Percentiles rank a stretch among this genome's conserved stretches.
These are phyloP conservation scores for Sporothrix humicola DNA, from an alignment of 2,329 filamentous ascomycete species.

Conservation along the genomic window DNA sequence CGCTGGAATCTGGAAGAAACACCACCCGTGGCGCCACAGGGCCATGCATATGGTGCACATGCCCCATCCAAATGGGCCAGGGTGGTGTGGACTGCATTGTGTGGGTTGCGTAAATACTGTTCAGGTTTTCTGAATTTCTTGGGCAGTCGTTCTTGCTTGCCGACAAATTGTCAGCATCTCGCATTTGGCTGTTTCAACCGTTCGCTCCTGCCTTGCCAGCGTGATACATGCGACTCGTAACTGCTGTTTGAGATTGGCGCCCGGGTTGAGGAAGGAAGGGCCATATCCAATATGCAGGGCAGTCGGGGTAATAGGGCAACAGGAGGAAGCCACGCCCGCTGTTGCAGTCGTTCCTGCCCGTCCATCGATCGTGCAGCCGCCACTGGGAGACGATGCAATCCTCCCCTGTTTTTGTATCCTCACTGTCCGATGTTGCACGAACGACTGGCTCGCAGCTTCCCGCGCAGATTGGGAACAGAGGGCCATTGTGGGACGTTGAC, in stretches of 20 bases:
- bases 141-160: neutral
- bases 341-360: conserved; percentile 21
- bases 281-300: neutral
- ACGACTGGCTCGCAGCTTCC: conserved; percentile 27
- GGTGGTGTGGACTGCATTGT: conserved; percentile 18
- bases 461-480: neutral
- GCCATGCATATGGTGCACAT: conserved; percentile 17
- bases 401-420: neutral
- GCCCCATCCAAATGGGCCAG: neutral
- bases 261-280: conserved; percentile 4
- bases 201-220: conserved; percentile 8
- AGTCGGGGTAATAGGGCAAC: neutral
- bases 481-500: neutral
- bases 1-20: neutral
- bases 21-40: neutral
- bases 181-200: conserved; percentile 17
- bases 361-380: conserved; percentile 12
- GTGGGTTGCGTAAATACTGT: neutral
- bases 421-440: neutral
- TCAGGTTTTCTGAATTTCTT: conserved; percentile 3
- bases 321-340: neutral
- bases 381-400: neutral
- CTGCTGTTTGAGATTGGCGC: conserved; percentile 15
- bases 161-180: neutral
- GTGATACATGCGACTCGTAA: too few relatives aligned